Evolutionary conservation across 2,329 filamentous ascomycete genomes (phyloP).

Genomic region (Alternaria postmessia): DNA sequence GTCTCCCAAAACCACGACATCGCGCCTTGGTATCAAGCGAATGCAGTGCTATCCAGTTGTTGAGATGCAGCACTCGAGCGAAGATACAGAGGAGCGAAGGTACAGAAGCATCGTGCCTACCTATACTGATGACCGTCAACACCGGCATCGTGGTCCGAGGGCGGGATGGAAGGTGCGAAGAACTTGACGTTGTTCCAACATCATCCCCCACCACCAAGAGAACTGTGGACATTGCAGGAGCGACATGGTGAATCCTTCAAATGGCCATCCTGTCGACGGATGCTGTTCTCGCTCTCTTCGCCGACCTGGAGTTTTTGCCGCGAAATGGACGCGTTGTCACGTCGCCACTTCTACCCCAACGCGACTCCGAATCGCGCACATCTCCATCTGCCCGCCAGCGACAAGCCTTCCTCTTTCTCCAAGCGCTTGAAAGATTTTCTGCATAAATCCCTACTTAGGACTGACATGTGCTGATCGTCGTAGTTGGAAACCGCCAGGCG

Average conservation of each 20-base stretch:
- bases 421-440: conserved; percentile 8
- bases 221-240: conserved; percentile 15
- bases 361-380: conserved; percentile 5
- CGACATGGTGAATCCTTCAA: conserved; percentile 4
- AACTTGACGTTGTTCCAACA: not conserved
- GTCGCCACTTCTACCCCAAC: conserved; percentile 9
- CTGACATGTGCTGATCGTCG: conserved; percentile 21
- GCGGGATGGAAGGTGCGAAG: not conserved
- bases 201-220: not conserved
- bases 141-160: not conserved
- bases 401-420: conserved; percentile 8
- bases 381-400: conserved; percentile 8
- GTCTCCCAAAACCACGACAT: conserved; percentile 4
- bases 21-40: not conserved
- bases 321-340: conserved; percentile 13
- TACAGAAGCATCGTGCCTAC: not conserved
- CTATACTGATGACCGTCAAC: not conserved
- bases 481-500: conserved; percentile 19
- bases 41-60: not conserved
- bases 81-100: not conserved
- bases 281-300: conserved; percentile 7
- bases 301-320: conserved; percentile 10
- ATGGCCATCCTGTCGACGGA: conserved; percentile 2
- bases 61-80: not conserved
- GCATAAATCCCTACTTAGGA: conserved; percentile 9